Evolutionary conservation across 164 flowering plant genomes (phyloP).

Genomic region (Santalum album): DNA sequence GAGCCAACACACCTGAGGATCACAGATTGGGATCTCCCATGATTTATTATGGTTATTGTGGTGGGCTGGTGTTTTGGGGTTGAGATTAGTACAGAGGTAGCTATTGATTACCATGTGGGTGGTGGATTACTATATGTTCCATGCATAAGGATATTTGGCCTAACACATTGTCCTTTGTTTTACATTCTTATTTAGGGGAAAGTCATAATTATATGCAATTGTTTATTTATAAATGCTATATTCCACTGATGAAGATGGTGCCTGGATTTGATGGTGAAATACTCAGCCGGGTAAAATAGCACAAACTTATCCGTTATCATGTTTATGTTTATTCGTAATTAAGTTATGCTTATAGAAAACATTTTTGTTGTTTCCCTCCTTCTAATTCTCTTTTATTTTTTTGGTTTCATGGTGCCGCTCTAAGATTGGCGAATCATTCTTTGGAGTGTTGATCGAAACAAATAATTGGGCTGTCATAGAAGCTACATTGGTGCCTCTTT

Average conservation of each 20-base stretch:
- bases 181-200: slow-evolving; percentile 16
- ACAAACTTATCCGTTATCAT: background rate
- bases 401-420: slow-evolving; percentile 9
- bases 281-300: slow-evolving; percentile 50
- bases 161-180: slow-evolving; percentile 2
- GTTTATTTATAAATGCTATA: slow-evolving; percentile 50
- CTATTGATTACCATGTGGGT: too few species aligned
- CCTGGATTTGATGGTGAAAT: slow-evolving; percentile 33
- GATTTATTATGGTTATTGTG: too few species aligned
- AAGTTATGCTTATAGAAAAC: background rate
- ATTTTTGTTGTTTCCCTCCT: slow-evolving; percentile 1
- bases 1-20: too few species aligned
- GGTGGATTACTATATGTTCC: too few species aligned
- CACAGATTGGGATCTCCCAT: too few species aligned
- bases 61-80: too few species aligned
- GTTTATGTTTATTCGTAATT: background rate
- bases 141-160: too few species aligned
- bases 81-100: too few species aligned
- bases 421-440: slow-evolving; percentile 49
- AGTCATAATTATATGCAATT: slow-evolving; percentile 16
- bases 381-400: background rate
- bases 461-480: slow-evolving; percentile 51
- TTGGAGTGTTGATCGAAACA: slow-evolving; percentile 40
- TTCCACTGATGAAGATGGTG: slow-evolving; percentile 48
- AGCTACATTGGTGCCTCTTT: slow-evolving; percentile 49